Base-by-base conservation (phyloP, 1,284 basidiomycete genomes). In the Trichosporon sp. region DNA sequence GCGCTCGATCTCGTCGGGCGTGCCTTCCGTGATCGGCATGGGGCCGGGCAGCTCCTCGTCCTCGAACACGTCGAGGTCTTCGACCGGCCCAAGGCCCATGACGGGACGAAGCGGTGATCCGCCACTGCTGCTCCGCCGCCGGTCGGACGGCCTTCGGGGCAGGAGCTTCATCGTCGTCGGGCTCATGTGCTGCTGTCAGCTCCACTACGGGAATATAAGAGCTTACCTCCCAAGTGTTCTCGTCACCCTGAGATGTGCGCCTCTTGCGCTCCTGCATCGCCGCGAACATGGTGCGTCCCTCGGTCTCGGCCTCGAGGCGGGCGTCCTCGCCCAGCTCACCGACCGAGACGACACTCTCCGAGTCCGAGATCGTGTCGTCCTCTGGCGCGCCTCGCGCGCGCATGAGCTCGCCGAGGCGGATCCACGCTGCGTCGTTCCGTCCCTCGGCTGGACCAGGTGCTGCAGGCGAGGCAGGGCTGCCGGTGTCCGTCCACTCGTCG, bases 141-240 rank as follows among this genome's bases (percentile, higher is more conserved):
- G 61, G 27, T 78, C 88, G 23, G 87, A 88, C 14, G 92, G 92
- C 0, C 91, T 92, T 74, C 92, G 91, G 0, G 92, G 90, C 56
- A 95, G 83, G 19, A 91, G 89, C 25, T 90, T 89, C 86, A 95
- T 89, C 2, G 92, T 94, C 78, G 91, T 90, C 2, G 92, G 91
- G 67, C 92, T 94, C 89, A 95, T 91, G 73, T 95, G 92, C 92
- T 95, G 70, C 13, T 6, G 36, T 72, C 63, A 71, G 67, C 65
- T 40, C 21, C 44, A 13, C 32, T 4, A 1, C 19, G 34, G 4
- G 27, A 4, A 23, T n/a, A 16, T 14, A 14, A 9, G 49, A 25
- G 59, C 88, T 78, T 69, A 92, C 92, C 88, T 93, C 92, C 92
- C 92, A 95, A 68, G 93, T 92, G 73, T 94, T 95, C 70, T 89